phyloP scores from a whole-genome alignment of 1,139 yeast genomes.

The Suhomyces bolitotheri region DNA sequence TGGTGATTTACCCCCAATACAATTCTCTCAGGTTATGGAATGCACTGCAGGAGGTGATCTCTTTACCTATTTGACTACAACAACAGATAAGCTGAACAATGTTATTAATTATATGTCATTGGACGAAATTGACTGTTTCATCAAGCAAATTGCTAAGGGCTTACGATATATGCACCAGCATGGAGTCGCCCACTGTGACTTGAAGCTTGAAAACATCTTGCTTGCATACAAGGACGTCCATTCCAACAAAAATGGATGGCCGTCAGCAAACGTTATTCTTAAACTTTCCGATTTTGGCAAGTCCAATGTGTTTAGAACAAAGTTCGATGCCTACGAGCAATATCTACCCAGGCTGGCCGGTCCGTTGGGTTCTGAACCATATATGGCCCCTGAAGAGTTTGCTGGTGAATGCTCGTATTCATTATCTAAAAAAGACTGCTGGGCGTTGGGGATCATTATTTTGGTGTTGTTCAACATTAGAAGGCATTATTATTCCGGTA shows the following conservation, averaged over 20 bases:
- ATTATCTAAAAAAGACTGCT: conserved; percentile 61
- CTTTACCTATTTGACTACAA: conserved; percentile 37
- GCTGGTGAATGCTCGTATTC: conserved; percentile 36
- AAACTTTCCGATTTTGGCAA: conserved; percentile 78
- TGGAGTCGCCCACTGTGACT: conserved; percentile 77
- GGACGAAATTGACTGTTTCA: conserved; percentile 66
- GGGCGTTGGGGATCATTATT: conserved; percentile 65
- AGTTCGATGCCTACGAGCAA: conserved; percentile 45
- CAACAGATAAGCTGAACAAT: conserved; percentile 16
- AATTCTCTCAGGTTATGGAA: conserved; percentile 77
- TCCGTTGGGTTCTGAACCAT: conserved; percentile 74
- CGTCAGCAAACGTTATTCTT: conserved; percentile 41
- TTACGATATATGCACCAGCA: conserved; percentile 66
- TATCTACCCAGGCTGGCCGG: conserved; percentile 50
- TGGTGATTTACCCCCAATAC: conserved; percentile 27
- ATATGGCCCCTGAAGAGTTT: conserved; percentile 69
- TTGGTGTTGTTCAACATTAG: conserved; percentile 35
- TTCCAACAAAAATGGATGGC: conserved; percentile 2
- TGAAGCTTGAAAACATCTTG: conserved; percentile 65
- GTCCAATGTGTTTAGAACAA: conserved; percentile 69
- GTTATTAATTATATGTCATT: conserved; percentile 29
- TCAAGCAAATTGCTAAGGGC: conserved; percentile 67
- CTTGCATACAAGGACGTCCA: conserved; percentile 20
- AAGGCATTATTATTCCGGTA: conserved; percentile 25
- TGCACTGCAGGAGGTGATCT: conserved; percentile 76